Evolutionary conservation across 148 eudicot genomes (phyloP).

Genomic region (Vaccinium macrocarpon): DNA sequence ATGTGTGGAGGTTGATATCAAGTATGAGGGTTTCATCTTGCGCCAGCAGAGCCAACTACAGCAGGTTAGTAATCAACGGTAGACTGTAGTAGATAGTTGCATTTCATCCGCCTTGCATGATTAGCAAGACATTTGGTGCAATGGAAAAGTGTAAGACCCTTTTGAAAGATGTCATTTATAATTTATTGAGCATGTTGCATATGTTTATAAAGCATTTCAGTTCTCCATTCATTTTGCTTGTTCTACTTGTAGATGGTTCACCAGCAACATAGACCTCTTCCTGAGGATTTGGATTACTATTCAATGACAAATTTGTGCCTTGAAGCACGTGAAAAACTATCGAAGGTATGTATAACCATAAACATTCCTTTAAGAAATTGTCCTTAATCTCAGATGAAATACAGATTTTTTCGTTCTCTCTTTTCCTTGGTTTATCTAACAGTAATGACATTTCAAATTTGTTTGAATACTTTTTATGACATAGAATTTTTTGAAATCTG

Average conservation of each 20-base stretch:
- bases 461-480: background rate
- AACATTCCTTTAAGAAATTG: background rate
- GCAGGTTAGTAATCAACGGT: constrained; percentile 47
- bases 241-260: constrained; percentile 71
- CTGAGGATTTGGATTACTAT: constrained; percentile 80
- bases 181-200: background rate
- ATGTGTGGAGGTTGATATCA: constrained; percentile 92
- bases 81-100: background rate
- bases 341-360: constrained; percentile 57
- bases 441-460: background rate
- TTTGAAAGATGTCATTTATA: background rate
- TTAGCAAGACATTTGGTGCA: background rate
- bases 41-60: constrained; percentile 85
- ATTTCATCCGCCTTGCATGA: background rate
- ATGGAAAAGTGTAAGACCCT: background rate
- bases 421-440: background rate
- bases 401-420: background rate
- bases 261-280: constrained; percentile 78
- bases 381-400: background rate
- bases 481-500: background rate
- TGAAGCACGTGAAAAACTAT: constrained; percentile 93
- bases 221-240: constrained; percentile 13
- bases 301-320: constrained; percentile 78
- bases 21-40: constrained; percentile 90
- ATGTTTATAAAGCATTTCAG: background rate